A percentile compares a stretch with the other conserved stretches of the same genome.
Evolutionary conservation across 1,139 yeast species (phyloP).

Genomic region (Yarrowia galli): DNA sequence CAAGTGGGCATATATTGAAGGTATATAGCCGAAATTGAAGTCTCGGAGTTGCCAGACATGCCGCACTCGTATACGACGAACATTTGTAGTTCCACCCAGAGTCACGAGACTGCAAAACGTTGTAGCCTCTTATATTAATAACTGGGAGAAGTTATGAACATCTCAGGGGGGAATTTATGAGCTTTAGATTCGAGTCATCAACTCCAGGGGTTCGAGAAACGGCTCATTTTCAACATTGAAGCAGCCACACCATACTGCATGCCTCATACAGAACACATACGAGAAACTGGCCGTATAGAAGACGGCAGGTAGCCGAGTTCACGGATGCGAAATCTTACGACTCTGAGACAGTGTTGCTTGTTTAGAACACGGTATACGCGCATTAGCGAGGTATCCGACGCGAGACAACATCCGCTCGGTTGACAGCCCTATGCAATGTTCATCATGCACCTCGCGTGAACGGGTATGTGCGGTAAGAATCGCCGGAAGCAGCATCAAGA

Average conservation of each 20-base stretch:
- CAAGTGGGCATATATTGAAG: background rate
- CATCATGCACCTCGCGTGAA: background rate
- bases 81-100: no score
- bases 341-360: constrained; percentile 14
- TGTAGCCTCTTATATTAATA: background rate
- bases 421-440: background rate
- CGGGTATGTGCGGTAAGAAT: no score
- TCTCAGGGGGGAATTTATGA: background rate
- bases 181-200: background rate
- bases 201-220: background rate
- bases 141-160: background rate
- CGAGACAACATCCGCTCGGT: background rate
- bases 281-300: background rate
- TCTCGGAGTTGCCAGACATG: no score
- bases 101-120: background rate
- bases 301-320: background rate
- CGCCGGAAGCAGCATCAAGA: no score
- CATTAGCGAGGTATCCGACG: constrained; percentile 14
- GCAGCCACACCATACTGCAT: background rate
- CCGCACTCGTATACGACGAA: no score
- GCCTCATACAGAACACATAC: background rate
- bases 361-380: background rate
- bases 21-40: background rate
- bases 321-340: background rate
- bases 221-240: background rate